A percentile compares a stretch with the other conserved stretches of the same genome.
phyloP scores from a whole-genome alignment of 345 rosid species.

The Corymbia maculata region DNA sequence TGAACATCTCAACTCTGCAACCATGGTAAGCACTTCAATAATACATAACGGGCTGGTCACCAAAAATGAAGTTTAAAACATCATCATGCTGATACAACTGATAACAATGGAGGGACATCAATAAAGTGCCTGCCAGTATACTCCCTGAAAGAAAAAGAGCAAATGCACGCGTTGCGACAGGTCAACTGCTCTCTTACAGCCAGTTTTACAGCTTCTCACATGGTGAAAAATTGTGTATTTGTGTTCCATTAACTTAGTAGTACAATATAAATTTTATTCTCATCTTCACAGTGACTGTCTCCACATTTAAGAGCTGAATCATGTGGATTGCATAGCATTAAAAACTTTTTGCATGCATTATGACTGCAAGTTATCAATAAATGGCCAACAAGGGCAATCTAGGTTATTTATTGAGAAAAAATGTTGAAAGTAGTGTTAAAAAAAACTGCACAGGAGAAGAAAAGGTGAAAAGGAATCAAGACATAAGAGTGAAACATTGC shows the following conservation, averaged over 20 bases:
- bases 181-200: neutral
- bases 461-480: neutral
- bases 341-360: neutral
- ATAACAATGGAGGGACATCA: neutral
- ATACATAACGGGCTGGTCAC: neutral
- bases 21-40: constrained; percentile 16
- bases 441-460: neutral
- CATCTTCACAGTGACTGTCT: neutral
- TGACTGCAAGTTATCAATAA: neutral
- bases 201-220: neutral
- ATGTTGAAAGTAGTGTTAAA: neutral
- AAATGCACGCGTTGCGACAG: neutral
- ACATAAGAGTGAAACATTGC: neutral
- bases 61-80: neutral
- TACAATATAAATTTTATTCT: neutral
- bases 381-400: neutral
- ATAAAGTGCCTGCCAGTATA: neutral
- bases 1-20: constrained; percentile 86
- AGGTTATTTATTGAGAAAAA: neutral
- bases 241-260: neutral
- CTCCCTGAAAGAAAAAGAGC: neutral
- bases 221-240: neutral
- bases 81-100: neutral
- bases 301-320: neutral
- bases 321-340: neutral